These are phyloP conservation scores for Boletus pseudopeckii DNA, from an alignment of 768 basidiomycete genomes.

Conservation along the genomic window DNA sequence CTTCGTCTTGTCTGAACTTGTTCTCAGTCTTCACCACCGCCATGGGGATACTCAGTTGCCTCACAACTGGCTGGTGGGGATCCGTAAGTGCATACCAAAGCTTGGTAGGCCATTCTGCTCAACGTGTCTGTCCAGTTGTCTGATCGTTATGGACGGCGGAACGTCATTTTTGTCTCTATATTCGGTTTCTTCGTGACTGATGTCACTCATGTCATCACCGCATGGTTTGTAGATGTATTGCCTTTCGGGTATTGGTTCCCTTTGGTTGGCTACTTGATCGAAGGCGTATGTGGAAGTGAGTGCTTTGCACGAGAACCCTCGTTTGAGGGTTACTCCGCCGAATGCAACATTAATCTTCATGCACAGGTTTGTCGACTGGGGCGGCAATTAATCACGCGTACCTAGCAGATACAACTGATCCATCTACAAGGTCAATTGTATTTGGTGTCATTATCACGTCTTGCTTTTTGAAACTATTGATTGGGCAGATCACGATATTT, in stretches of 20 bases:
- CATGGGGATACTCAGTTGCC: conserved; percentile 69
- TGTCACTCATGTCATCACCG: conserved; percentile 62
- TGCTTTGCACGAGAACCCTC: conserved; percentile 1
- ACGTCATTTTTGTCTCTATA: conserved; percentile 57
- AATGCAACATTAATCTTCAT: conserved; percentile 1
- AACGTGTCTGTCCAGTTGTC: conserved; percentile 49
- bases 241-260: conserved; percentile 86
- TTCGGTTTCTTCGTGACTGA: conserved; percentile 63
- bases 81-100: conserved; percentile 46
- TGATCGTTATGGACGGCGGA: conserved; percentile 72
- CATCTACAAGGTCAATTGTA: conserved; percentile 46
- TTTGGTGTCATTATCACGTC: not conserved
- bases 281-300: conserved; percentile 72
- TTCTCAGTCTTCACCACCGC: conserved; percentile 54
- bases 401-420: conserved; percentile 61
- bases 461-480: conserved; percentile 2
- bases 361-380: conserved; percentile 48
- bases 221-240: conserved; percentile 51
- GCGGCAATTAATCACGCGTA: conserved; percentile 61
- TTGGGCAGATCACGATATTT: conserved; percentile 55
- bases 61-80: conserved; percentile 88
- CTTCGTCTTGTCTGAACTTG: conserved; percentile 1
- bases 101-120: not conserved
- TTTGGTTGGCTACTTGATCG: conserved; percentile 58
- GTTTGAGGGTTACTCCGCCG: not conserved